Base-by-base conservation (phyloP, 106 monocot genomes). In the Dendrobium huoshanense region DNA sequence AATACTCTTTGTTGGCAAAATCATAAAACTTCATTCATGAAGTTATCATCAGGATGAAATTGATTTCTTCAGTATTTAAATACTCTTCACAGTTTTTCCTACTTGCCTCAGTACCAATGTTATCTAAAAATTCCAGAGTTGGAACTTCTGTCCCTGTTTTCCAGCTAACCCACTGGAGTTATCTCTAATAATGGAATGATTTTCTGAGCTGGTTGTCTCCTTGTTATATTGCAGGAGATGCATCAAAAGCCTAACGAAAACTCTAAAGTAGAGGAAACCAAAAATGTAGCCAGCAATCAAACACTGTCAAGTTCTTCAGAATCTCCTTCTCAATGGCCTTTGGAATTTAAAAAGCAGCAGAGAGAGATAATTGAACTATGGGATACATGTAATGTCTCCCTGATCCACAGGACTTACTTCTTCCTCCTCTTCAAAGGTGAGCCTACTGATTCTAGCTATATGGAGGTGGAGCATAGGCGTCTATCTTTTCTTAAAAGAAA, bases 351-450 rank as follows among this genome's bases (percentile, higher is more conserved):
- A 83, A 88, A 81, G 80, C 89, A 84, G 75, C 99, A 87, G 44
- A 67, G 55, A 67, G 91, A 95, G 86, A 90, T 99, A 15, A 87
- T 95, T 37, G 82, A 83, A 65, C 86, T 99, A 1, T 99, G 99
- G 99, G 87, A 99, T 79, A 84, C 75, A 6, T 99, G 95, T 88
- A 87, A 93, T 73, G 87, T 95, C 75, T 93, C 99, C 5, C 78
- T 99, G 65, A 78, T 91, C 41, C 99, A 95, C 85, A 82, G 99
- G 44, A 91, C 93, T 47, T 88, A 85, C 78, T 93, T 99, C 90
- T 99, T 95, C 75, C 89, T 95, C 9, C 99, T 95, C 49, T 91
- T 95, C 73, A 90, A 88, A 81, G 95, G 95, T 2, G 95, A 95
- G 17, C 93, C 91, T 4, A 61, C 88, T 15, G 99, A 99, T 29